Evolutionary conservation across 495 filamentous ascomycete species (phyloP), one percentile per base, ranked within the genome.

Genomic region (Entonaema liquescens): DNA sequence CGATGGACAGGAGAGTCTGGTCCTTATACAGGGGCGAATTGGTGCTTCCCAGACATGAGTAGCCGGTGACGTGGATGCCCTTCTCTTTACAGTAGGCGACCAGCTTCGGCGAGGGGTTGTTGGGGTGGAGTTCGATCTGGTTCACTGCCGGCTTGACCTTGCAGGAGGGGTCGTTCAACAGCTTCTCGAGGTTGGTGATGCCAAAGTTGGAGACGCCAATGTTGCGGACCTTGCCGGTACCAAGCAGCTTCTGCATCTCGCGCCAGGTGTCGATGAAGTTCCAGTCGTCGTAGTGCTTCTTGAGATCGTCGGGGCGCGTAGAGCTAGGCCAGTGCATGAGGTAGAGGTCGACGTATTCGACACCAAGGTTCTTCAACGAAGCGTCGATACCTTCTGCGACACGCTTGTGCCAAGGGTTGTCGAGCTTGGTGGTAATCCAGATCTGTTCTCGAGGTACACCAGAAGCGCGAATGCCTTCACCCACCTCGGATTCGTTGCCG

Each of bases 71-170:
- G 81, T 91, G 88, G 74, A 93, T 92, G 59, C 87, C 88, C 81
- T 91, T 91, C 47, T 82, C 81, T 19, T 80, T 84, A 83, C 86
- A 87, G 80, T 91, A 94, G 40, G 89, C 89, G 29, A 94, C 83
- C 35, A 95, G 86, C 82, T 94, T 93, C 23, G 92, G 92, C 0
- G 88, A 91, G 7, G 89, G 91, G 81, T 90, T 89, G 80, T 90
- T 88, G 38, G 93, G 93, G 81, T 96, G 93, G n/a, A 94, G 82
- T 80, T 97, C 94, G 76, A 97, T 90, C 83, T 97, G 93, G 86
- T 97, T 96, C 69, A 94, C 93, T 9, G 91, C 90, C 13, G 94
- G 94, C 54, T 91, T 84, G 71, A 89, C 90, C 77, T 82, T 81
- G 74, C 77, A 78, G 64, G 77, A 80, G 38, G 79, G 78, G 87